Evolutionary conservation across 140 eudicot genomes (phyloP), one percentile per base, ranked within the genome.

Genomic region (Bidens hawaiensis): DNA sequence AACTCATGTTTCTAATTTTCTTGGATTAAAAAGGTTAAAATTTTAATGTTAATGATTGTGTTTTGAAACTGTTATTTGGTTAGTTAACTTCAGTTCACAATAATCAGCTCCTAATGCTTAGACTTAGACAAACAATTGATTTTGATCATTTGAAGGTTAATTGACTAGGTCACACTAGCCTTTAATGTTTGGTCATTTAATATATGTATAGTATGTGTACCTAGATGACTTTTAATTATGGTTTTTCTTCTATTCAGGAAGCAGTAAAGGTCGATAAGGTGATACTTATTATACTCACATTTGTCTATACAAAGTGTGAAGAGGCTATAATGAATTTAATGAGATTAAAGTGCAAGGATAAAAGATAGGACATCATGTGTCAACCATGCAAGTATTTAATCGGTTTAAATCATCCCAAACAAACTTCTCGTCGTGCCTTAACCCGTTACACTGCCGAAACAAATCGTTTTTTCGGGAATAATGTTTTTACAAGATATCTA

Each of bases 261-360:
- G 27, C 19, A 5, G 36, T 60, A 17, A 4, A 18, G 64, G 64
- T 49, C 24, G n/a, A 49, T 27, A 57, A 70, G 54, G 67, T 23
- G 68, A 51, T 17, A 59, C 27, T 31, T 48, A 45, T 64, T n/a
- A n/a, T n/a, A n/a, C n/a, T 51, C 22, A 55, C 57, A 42, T 63
- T 22, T 16, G 50, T 73, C 24, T 46, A 19, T 4, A 54, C 21
- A 36, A 22, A 59, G 28, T 27, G 25, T 45, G 55, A n/a, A 59
- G 42, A 41, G 64, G 82, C 75, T 82, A 76, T 77, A 62, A 88
- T 88, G 96, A 77, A 82, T 82, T 79, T 78, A 38, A 36, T 79
- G 73, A 88, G 82, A 78, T 60, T 88, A 62, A 82, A 74, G 78
- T 70, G 59, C 58, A 82, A 82, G 67, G 58, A 53, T 68, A 72